Base-by-base conservation (phyloP, 2,329 filamentous ascomycete species). In the Aspergillus sp. region DNA sequence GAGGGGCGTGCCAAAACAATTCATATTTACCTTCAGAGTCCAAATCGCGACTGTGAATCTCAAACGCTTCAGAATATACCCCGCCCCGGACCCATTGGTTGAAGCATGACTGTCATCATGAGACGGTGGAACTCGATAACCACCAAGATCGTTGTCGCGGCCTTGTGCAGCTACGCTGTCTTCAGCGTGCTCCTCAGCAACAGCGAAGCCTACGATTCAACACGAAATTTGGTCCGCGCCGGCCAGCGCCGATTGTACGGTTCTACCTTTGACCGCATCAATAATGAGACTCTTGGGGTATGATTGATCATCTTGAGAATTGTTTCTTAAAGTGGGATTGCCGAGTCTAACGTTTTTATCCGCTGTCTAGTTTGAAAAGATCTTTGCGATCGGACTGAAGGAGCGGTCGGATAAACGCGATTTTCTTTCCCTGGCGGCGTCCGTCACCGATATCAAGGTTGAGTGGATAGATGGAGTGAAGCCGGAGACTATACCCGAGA, bases 351-450 rank as follows among this genome's bases (percentile, higher is more conserved):
- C 47, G 20, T 11, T 16, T 14, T 18, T 31, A 11, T 24, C 53
- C 20, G 3, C 2, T 11, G 1, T 49, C 9, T 49, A 75, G 73
- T 81, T 81, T 61, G 70, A 81, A 55, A 77, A 78, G 51, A 71
- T 82, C 29, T 80, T 81, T 56, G 77, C 79, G 24, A 73, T 84
- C 50, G 77, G 78, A 4, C 70, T 84, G 10, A 77, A 80, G 4
- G 74, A 78, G 46, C 74, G 82, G 36, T 78, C 75, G 4, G 81
- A 84, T 66, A 81, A 82, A 63, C 76, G 79, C 53, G 82, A 84
- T 73, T 78, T 76, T 3, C 69, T 84, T 18, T 69, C 75, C 1
- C 67, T 84, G 10, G 73, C 77, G 5, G 74, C 78, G 45, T 71
- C 76, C 0, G 57, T 81, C 36, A 77, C 76, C 0, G 77, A 75